These are phyloP conservation scores for Solanum verrucosum DNA, from an alignment of 257 asterid genomes.

Conservation along the genomic window DNA sequence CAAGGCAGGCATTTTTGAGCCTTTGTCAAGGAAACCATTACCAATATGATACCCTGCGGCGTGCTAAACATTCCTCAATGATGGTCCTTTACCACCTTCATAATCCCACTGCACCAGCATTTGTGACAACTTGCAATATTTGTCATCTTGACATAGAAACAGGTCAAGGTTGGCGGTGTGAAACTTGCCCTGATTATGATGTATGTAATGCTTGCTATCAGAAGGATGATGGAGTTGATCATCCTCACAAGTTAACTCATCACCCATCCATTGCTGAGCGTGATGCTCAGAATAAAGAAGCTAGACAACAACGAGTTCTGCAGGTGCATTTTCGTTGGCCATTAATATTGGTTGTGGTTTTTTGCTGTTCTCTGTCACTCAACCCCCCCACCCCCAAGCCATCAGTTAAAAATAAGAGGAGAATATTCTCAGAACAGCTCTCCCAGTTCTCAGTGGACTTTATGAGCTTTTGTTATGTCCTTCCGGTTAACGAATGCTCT, in stretches of 20 bases:
- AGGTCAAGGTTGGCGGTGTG: conserved; percentile 99
- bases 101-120: conserved; percentile 98
- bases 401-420: not conserved
- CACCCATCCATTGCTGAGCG: conserved; percentile 66
- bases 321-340: conserved; percentile 39
- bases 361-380: not conserved
- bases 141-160: conserved; percentile 87
- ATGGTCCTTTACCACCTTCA: conserved; percentile 98
- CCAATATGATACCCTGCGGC: conserved; percentile 94
- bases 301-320: conserved; percentile 71
- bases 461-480: not conserved
- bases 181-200: conserved; percentile 90
- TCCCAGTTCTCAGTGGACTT: not conserved
- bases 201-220: conserved; percentile 80
- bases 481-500: not conserved
- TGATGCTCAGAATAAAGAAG: conserved; percentile 91
- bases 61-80: conserved; percentile 98
- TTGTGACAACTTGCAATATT: conserved; percentile 55
- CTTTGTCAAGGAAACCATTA: conserved; percentile 99
- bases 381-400: not conserved
- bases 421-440: not conserved
- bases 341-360: not conserved
- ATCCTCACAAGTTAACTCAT: conserved; percentile 83
- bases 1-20: conserved; percentile 94
- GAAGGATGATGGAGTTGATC: conserved; percentile 74